phyloP scores from a whole-genome alignment of 306 rosid species.

The Acacia crassicarpa region DNA sequence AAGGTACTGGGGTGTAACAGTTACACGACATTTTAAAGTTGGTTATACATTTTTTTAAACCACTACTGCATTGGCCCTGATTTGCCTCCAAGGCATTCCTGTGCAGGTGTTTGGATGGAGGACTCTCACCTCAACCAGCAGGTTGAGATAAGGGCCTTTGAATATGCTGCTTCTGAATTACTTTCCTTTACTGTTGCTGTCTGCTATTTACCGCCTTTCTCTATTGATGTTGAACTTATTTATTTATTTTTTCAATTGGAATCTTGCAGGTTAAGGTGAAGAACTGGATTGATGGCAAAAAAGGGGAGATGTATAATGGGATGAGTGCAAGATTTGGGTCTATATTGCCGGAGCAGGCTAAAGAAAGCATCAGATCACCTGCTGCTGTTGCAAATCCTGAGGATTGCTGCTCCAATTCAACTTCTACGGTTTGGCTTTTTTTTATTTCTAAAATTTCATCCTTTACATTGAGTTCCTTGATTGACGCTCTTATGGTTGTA shows the following conservation, averaged over 20 bases:
- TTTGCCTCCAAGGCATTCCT: background rate
- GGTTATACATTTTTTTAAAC: background rate
- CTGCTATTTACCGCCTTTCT: background rate
- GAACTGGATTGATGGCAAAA: slow-evolving; percentile 61
- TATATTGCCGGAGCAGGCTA: slow-evolving; percentile 45
- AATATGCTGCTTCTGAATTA: background rate
- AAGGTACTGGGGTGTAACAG: background rate
- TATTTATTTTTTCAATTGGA: background rate
- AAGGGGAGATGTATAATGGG: slow-evolving; percentile 44
- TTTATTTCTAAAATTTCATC: background rate
- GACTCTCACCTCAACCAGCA: background rate
- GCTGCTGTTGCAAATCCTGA: slow-evolving; percentile 56
- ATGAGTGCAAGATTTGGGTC: slow-evolving; percentile 77
- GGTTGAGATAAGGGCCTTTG: background rate
- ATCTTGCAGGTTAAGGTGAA: slow-evolving; percentile 64
- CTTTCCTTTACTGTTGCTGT: background rate
- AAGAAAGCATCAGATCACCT: slow-evolving; percentile 38
- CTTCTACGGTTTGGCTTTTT: slow-evolving; percentile 49
- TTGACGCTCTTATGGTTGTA: background rate
- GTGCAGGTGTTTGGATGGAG: background rate
- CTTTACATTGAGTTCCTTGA: background rate
- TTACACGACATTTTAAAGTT: background rate
- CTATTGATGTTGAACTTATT: background rate
- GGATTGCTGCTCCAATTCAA: slow-evolving; percentile 66
- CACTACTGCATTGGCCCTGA: background rate